Conservation (phyloP, 345 rosid species). For the Conringia planisiliqua region DNA sequence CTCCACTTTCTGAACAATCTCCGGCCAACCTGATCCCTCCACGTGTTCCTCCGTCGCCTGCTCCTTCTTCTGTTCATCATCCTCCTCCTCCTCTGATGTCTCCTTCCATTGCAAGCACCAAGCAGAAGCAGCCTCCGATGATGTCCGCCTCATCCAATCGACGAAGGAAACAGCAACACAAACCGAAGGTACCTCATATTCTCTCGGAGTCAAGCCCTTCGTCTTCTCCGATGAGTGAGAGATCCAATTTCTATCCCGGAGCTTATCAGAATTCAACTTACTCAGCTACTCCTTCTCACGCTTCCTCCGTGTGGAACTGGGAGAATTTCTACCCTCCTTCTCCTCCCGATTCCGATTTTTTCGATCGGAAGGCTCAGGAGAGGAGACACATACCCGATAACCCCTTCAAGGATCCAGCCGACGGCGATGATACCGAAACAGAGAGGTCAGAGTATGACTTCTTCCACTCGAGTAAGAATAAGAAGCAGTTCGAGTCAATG, state of each 20-base stretch:
- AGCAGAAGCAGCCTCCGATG: constrained; percentile 51
- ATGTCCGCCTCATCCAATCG: constrained; percentile 38
- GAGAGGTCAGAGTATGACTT: constrained; percentile 78
- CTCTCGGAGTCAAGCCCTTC: constrained; percentile 60
- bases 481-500: constrained; percentile 21
- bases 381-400: constrained; percentile 2
- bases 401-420: constrained; percentile 15
- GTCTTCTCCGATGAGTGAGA: constrained; percentile 60
- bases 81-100: constrained; percentile 41
- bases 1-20: constrained; percentile 13
- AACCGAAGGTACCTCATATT: constrained; percentile 79
- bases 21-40: constrained; percentile 29
- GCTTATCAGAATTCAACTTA: constrained; percentile 70
- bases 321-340: constrained; percentile 93
- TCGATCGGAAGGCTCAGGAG: constrained; percentile 44
- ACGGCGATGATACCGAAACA: constrained; percentile 35
- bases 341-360: constrained; percentile 88
- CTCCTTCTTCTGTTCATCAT: neutral
- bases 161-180: constrained; percentile 29
- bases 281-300: constrained; percentile 75
- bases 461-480: constrained; percentile 41
- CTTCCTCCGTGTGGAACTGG: constrained; percentile 97
- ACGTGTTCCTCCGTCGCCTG: constrained; percentile 42
- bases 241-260: constrained; percentile 51
- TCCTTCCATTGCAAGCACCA: constrained; percentile 44